phyloP scores from a whole-genome alignment of 2,329 filamentous ascomycete genomes.

The Botrytis hyacinthi region DNA sequence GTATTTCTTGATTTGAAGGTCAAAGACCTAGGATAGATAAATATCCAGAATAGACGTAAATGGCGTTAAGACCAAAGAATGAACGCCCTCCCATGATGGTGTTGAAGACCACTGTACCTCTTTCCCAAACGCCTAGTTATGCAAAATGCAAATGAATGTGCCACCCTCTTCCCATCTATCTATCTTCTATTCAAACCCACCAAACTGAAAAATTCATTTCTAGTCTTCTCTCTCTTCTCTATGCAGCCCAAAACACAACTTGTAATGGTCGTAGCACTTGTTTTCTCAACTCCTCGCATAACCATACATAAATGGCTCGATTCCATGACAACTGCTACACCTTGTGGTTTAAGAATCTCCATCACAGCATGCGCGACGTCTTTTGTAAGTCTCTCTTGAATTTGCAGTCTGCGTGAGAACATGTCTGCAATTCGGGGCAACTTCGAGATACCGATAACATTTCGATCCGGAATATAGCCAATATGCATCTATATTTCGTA shows the following conservation, averaged over 20 bases:
- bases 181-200: slow-evolving; percentile 59
- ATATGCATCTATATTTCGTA: slow-evolving; percentile 78
- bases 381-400: slow-evolving; percentile 94
- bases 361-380: slow-evolving; percentile 93
- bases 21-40: slow-evolving; percentile 2
- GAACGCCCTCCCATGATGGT: slow-evolving; percentile 34
- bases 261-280: slow-evolving; percentile 80
- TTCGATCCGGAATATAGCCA: slow-evolving; percentile 88
- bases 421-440: slow-evolving; percentile 94
- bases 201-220: slow-evolving; percentile 92
- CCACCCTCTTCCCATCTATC: slow-evolving; percentile 1
- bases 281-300: slow-evolving; percentile 97
- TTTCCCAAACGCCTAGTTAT: slow-evolving; percentile 30
- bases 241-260: slow-evolving; percentile 98
- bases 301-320: slow-evolving; percentile 97
- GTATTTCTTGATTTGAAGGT: neutral
- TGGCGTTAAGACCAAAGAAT: slow-evolving; percentile 40
- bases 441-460: slow-evolving; percentile 94
- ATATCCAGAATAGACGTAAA: slow-evolving; percentile 21
- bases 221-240: slow-evolving; percentile 85
- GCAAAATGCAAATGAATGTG: slow-evolving; percentile 23
- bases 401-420: slow-evolving; percentile 89
- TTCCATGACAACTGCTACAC: slow-evolving; percentile 96
- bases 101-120: slow-evolving; percentile 38
- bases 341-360: slow-evolving; percentile 88